Evolutionary conservation across 805 yeast genomes (phyloP).

Genomic region (Suhomyces kilbournensis): DNA sequence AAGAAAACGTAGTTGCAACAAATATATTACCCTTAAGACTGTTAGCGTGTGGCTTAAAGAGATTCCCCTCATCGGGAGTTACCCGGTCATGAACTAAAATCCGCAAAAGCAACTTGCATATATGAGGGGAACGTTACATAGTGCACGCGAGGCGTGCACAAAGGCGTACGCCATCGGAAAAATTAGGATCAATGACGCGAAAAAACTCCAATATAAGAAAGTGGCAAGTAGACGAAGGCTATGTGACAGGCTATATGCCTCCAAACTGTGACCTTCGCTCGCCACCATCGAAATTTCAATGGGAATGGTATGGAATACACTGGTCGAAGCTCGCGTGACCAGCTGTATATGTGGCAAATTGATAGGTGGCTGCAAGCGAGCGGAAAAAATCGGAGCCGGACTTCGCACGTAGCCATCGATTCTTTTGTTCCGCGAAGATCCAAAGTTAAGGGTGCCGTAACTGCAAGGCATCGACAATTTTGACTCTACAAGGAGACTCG

Average conservation of each 20-base stretch:
- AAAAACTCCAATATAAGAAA: not conserved
- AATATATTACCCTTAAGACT: not conserved
- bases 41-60: not conserved
- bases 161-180: not conserved
- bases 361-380: not conserved
- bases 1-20: not conserved
- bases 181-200: not conserved
- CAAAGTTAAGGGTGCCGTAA: not conserved
- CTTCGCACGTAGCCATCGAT: not conserved
- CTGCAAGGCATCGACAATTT: not conserved
- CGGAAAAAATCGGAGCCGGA: not conserved
- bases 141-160: not conserved
- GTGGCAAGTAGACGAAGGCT: not conserved
- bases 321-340: not conserved
- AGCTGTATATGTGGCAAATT: not conserved
- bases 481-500: not conserved
- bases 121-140: not conserved
- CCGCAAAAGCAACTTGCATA: not conserved
- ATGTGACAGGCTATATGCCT: not conserved
- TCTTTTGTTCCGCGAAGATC: not conserved
- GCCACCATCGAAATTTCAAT: not conserved
- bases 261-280: not conserved
- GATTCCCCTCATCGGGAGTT: conserved; percentile 1
- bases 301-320: not conserved
- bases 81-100: not conserved